Conservation (phyloP, 2,329 filamentous ascomycete genomes). For the Aspergillus sp. region DNA sequence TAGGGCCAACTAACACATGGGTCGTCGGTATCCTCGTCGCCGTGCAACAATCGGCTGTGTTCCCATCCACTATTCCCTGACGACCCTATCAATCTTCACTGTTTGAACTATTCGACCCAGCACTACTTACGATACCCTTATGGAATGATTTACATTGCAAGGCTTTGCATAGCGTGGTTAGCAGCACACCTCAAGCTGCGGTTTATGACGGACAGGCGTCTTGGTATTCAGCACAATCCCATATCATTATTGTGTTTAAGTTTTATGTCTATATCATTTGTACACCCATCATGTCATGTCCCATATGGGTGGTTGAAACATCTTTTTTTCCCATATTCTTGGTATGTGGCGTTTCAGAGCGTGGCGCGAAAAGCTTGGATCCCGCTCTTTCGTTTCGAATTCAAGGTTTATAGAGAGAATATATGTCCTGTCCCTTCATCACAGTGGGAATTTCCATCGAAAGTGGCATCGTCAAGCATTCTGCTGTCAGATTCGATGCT, state of each 20-base stretch:
- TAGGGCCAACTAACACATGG: constrained; percentile 2
- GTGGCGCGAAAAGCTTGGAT: background rate
- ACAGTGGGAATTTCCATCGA: background rate
- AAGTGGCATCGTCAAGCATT: background rate
- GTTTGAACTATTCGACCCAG: constrained; percentile 26
- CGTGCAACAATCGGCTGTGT: constrained; percentile 10
- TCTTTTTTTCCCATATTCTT: constrained; percentile 17
- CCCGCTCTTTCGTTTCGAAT: constrained; percentile 6
- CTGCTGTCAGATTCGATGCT: background rate
- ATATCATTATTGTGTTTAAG: constrained; percentile 18
- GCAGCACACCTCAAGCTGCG: constrained; percentile 41
- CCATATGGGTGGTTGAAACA: constrained; percentile 12
- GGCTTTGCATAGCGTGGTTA: constrained; percentile 48
- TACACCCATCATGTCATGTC: constrained; percentile 1
- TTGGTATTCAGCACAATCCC: constrained; percentile 30
- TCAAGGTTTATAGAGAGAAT: constrained; percentile 12
- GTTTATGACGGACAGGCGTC: constrained; percentile 43
- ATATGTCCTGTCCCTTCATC: constrained; percentile 13
- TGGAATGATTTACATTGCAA: constrained; percentile 31
- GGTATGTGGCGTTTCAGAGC: constrained; percentile 9
- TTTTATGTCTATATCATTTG: constrained; percentile 11
- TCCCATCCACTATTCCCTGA: constrained; percentile 13
- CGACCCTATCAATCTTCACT: constrained; percentile 9
- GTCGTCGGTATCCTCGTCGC: constrained; percentile 2
- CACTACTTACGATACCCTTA: constrained; percentile 44